Base-by-base conservation (phyloP, 2,329 filamentous ascomycete genomes). In the Aspergillus caelatus region DNA sequence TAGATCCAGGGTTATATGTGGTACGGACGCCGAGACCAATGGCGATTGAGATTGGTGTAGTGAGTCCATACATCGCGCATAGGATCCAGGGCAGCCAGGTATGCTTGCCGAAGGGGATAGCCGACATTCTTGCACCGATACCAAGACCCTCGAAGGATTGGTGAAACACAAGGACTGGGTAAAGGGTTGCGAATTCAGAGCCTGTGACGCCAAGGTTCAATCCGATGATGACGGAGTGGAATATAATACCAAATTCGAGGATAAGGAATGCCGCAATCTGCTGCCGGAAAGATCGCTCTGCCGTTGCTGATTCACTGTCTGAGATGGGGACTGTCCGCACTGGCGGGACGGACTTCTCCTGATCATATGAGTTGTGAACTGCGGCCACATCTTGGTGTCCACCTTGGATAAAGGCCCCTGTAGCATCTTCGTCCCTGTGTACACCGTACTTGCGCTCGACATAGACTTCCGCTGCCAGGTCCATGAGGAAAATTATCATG, bases 201-300 rank as follows among this genome's bases (percentile, higher is more conserved):
- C 85, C 83, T 0, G 83, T 81, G n/a, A 87, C 85, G 8, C 85
- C 87, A 11, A 89, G 78, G 60, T 86, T 89, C 59, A 89, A 80
- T 2, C 87, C 87, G 65, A 89, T 88, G 72, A 89, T 87, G 56
- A 89, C 83, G 2, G 84, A 86, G 77, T 89, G 87, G 77, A 89
- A 88, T 61, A 89, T 83, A 64, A 89, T 83, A 65, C 87, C 86
- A 68, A 83, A 88, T 72, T 88, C 87, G 30, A 86, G 81, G 52
- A 82, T 80, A 28, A 80, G 73, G 70, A 74, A 80, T 32, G 71
- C 80, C 55, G 77, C 74, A 30, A 80, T 77, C 58, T 80, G 78
- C 54, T 77, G 75, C 5, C 57, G 63, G 65, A 78, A 78, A 0
- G 76, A 76, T 3, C 68, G 69, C 16, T 77, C 74, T 4, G 26